Conservation (phyloP, 352 stramenopile species). For the Phytopythium montanum region DNA sequence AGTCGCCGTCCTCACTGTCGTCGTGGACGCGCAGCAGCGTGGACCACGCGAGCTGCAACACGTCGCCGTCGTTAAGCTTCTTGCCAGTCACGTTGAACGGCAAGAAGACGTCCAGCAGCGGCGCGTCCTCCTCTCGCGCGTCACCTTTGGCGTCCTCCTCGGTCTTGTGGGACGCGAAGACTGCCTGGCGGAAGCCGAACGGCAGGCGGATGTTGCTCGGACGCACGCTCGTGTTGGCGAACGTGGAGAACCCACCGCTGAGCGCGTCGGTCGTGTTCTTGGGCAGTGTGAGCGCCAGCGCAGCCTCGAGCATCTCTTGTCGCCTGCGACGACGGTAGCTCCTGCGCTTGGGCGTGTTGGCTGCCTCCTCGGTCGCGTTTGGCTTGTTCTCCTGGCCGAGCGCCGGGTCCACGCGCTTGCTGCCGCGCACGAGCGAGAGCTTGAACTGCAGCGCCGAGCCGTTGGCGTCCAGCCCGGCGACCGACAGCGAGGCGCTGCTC, state of each 20-base stretch:
- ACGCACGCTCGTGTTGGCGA: conserved; percentile 60
- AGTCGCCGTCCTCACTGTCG: conserved; percentile 33
- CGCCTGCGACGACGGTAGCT: not conserved
- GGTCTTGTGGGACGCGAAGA: conserved; percentile 16
- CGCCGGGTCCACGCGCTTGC: conserved; percentile 25
- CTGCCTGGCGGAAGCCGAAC: conserved; percentile 61
- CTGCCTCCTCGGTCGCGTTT: not conserved
- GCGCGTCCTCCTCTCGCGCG: conserved; percentile 2
- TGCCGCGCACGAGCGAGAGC: conserved; percentile 55
- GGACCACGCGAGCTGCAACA: conserved; percentile 51
- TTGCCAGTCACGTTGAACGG: conserved; percentile 74
- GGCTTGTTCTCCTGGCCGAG: conserved; percentile 5
- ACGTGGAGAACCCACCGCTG: conserved; percentile 46
- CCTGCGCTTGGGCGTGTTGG: conserved; percentile 3
- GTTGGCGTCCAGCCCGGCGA: conserved; percentile 40
- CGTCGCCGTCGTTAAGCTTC: conserved; percentile 42
- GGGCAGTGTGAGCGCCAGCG: not conserved
- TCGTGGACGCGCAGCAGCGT: conserved; percentile 49
- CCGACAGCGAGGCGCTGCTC: conserved; percentile 41
- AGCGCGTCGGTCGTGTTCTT: conserved; percentile 6
- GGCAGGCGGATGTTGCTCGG: conserved; percentile 55
- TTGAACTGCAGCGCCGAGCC: conserved; percentile 35
- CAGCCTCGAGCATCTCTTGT: not conserved
- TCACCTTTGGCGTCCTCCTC: not conserved
- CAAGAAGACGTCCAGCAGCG: conserved; percentile 50